These are phyloP conservation scores for Peniophora sp. DNA, from an alignment of 1,284 basidiomycete species.

Conservation along the genomic window DNA sequence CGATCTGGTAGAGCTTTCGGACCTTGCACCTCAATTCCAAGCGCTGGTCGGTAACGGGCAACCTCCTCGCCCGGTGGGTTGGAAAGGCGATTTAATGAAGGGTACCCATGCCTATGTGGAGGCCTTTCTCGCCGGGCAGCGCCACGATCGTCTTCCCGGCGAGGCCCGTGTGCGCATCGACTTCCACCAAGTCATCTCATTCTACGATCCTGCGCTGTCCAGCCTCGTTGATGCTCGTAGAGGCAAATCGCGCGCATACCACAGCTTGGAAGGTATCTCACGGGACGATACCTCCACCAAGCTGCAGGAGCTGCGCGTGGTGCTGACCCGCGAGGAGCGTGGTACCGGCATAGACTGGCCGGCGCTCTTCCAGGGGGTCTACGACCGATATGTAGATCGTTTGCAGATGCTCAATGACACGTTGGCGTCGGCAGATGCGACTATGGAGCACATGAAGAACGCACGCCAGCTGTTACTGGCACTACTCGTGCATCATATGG, in stretches of 20 bases:
- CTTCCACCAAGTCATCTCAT: slow-evolving; percentile 28
- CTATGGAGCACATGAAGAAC: slow-evolving; percentile 5
- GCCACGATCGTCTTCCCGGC: slow-evolving; percentile 32
- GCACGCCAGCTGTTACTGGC: slow-evolving; percentile 21
- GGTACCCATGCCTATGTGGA: slow-evolving; percentile 10
- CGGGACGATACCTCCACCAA: neutral
- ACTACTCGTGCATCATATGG: slow-evolving; percentile 29
- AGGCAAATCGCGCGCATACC: slow-evolving; percentile 22
- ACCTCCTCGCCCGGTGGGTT: slow-evolving; percentile 2
- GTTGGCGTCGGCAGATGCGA: slow-evolving; percentile 19
- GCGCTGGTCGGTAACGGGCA: neutral
- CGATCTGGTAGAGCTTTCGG: slow-evolving; percentile 23
- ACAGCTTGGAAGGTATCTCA: slow-evolving; percentile 23
- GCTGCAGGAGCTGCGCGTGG: slow-evolving; percentile 7
- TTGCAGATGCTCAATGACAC: slow-evolving; percentile 31
- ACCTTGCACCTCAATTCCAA: neutral
- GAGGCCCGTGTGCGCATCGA: slow-evolving; percentile 35
- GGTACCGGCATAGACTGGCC: slow-evolving; percentile 36
- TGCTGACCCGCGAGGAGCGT: slow-evolving; percentile 9
- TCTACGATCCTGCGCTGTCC: slow-evolving; percentile 31
- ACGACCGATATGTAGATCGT: slow-evolving; percentile 33
- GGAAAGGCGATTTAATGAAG: slow-evolving; percentile 3
- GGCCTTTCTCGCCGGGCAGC: slow-evolving; percentile 25
- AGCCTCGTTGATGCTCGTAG: slow-evolving; percentile 23
- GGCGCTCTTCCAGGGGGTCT: slow-evolving; percentile 28